Percentiles rank a stretch among this genome's conserved stretches.
These are phyloP conservation scores for Porogramme epimiltina DNA, from an alignment of 1,284 basidiomycete genomes.

Conservation along the genomic window DNA sequence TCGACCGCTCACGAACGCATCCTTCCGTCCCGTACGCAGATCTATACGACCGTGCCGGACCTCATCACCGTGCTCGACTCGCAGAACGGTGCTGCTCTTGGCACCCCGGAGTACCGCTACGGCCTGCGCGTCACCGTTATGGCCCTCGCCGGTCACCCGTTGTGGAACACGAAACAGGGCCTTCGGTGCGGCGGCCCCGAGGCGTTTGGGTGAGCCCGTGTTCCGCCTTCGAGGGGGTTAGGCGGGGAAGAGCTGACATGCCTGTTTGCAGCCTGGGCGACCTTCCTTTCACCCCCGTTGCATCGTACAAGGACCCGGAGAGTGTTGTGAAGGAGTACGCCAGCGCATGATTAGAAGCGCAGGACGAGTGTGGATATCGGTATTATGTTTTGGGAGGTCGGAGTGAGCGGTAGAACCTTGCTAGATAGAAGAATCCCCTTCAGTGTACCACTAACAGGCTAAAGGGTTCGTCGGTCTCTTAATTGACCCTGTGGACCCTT, in stretches of 20 bases:
- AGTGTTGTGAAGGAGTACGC: conserved; percentile 30
- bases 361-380: too few relatives aligned
- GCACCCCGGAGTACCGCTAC: conserved; percentile 48
- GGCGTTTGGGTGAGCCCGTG: conserved; percentile 33
- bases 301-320: conserved; percentile 29
- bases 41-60: conserved; percentile 55
- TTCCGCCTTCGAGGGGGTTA: background rate
- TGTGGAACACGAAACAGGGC: conserved; percentile 52
- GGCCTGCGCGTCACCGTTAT: conserved; percentile 59
- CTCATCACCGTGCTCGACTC: conserved; percentile 59
- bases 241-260: background rate
- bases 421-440: too few relatives aligned
- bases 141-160: conserved; percentile 56
- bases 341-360: too few relatives aligned
- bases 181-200: conserved; percentile 51
- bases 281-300: conserved; percentile 31
- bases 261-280: conserved; percentile 24
- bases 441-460: too few relatives aligned
- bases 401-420: too few relatives aligned
- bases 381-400: too few relatives aligned
- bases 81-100: conserved; percentile 55
- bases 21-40: conserved; percentile 16
- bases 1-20: background rate
- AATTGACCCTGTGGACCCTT: too few relatives aligned
- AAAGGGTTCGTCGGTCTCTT: too few relatives aligned